These are phyloP conservation scores for Kwoniella botswanensis DNA, from an alignment of 768 basidiomycete genomes.

Conservation along the genomic window DNA sequence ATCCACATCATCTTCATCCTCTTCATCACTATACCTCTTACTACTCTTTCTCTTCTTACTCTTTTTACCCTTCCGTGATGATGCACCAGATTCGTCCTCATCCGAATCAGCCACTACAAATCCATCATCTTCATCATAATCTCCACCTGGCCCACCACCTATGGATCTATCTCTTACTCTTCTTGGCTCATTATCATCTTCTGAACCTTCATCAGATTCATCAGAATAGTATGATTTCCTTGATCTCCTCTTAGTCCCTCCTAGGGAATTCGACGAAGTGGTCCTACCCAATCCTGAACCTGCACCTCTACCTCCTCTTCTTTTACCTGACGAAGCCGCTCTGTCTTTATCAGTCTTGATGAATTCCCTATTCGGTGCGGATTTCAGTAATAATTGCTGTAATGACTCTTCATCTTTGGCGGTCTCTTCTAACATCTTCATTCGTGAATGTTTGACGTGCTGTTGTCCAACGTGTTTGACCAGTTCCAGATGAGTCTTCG, in stretches of 20 bases:
- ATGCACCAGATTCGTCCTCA: constrained; percentile 34
- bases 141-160: constrained; percentile 29
- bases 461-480: constrained; percentile 50
- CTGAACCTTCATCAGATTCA: constrained; percentile 21
- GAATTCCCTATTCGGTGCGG: constrained; percentile 23
- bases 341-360: constrained; percentile 15
- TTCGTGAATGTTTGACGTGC: constrained; percentile 47
- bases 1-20: constrained; percentile 31
- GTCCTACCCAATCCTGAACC: constrained; percentile 27
- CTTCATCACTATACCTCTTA: constrained; percentile 21
- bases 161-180: constrained; percentile 9
- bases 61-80: constrained; percentile 20
- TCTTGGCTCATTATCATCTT: constrained; percentile 11
- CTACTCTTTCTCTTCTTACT: constrained; percentile 29
- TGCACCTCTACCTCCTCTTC: constrained; percentile 20
- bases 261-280: constrained; percentile 12
- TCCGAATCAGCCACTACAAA: constrained; percentile 55
- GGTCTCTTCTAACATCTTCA: constrained; percentile 47
- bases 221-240: constrained; percentile 22
- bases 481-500: constrained; percentile 48
- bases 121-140: constrained; percentile 55
- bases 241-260: constrained; percentile 9
- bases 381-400: constrained; percentile 30
- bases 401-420: constrained; percentile 29
- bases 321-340: not conserved